A percentile compares a stretch with the other conserved stretches of the same genome.
phyloP scores from a whole-genome alignment of 176 grass and related monocot species.

The Calamus simplicifolius region DNA sequence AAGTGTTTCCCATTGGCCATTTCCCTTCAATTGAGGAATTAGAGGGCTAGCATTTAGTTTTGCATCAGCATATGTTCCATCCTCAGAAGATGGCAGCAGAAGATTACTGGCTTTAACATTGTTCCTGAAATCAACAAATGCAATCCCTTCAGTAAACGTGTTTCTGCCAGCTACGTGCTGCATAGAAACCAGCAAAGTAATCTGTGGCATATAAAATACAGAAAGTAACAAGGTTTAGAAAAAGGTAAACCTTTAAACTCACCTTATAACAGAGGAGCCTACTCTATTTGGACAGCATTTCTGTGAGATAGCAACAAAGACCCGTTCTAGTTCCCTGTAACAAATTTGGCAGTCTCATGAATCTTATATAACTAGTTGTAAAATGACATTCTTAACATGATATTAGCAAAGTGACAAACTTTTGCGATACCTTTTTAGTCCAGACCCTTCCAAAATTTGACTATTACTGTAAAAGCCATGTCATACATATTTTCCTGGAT shows the following conservation, averaged over 20 bases:
- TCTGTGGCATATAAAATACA: not conserved
- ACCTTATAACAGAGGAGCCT: constrained; percentile 18
- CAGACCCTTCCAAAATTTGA: constrained; percentile 83
- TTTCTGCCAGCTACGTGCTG: not conserved
- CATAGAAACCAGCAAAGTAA: constrained; percentile 1
- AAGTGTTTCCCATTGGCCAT: constrained; percentile 77
- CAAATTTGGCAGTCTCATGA: constrained; percentile 2
- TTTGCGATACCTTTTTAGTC: constrained; percentile 47
- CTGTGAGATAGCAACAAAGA: constrained; percentile 68
- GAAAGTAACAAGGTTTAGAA: not conserved
- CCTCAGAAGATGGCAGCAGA: constrained; percentile 47
- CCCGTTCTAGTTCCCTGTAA: constrained; percentile 73
- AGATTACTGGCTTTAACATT: constrained; percentile 35
- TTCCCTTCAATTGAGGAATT: constrained; percentile 51
- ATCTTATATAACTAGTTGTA: no score
- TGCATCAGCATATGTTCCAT: constrained; percentile 30
- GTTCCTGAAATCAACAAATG: constrained; percentile 42
- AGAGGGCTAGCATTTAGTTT: constrained; percentile 31
- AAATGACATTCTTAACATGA: no score
- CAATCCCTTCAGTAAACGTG: not conserved
- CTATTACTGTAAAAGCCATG: constrained; percentile 70
- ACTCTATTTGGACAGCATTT: constrained; percentile 63
- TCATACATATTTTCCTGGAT: constrained; percentile 79
- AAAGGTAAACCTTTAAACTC: constrained; percentile 11
- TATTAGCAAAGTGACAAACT: no score